Conservation (phyloP, 2,329 filamentous ascomycete genomes). For the Epichloe sp. region DNA sequence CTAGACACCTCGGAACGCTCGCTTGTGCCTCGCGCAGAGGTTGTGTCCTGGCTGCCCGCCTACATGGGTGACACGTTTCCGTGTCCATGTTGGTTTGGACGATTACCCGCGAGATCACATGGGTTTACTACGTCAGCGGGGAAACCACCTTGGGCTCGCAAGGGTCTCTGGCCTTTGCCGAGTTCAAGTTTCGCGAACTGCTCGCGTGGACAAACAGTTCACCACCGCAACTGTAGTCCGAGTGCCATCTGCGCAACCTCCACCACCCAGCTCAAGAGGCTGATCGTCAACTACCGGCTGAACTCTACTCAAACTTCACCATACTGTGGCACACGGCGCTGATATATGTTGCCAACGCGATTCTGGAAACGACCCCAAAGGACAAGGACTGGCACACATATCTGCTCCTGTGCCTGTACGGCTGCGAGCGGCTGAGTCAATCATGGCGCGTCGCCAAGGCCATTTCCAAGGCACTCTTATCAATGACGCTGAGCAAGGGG, state of each 20-base stretch:
- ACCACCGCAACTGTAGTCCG: too few species aligned
- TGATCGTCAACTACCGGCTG: too few species aligned
- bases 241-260: slow-evolving; percentile 18
- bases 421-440: too few species aligned
- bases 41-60: background rate
- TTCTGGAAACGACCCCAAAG: too few species aligned
- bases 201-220: slow-evolving; percentile 4
- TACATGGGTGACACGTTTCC: slow-evolving; percentile 16
- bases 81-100: slow-evolving; percentile 20
- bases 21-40: background rate
- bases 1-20: background rate
- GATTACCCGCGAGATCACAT: slow-evolving; percentile 15
- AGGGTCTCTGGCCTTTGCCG: slow-evolving; percentile 13
- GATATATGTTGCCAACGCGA: too few species aligned
- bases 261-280: slow-evolving; percentile 22
- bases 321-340: too few species aligned
- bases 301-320: too few species aligned
- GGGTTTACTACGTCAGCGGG: slow-evolving; percentile 13
- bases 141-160: slow-evolving; percentile 2
- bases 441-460: too few species aligned
- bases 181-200: slow-evolving; percentile 20
- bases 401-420: too few species aligned
- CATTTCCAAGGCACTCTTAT: too few species aligned
- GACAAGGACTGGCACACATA: too few species aligned
- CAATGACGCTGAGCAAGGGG: background rate